Evolutionary conservation across 805 yeast species (phyloP).

Genomic region (Ogataea parapolymorpha): DNA sequence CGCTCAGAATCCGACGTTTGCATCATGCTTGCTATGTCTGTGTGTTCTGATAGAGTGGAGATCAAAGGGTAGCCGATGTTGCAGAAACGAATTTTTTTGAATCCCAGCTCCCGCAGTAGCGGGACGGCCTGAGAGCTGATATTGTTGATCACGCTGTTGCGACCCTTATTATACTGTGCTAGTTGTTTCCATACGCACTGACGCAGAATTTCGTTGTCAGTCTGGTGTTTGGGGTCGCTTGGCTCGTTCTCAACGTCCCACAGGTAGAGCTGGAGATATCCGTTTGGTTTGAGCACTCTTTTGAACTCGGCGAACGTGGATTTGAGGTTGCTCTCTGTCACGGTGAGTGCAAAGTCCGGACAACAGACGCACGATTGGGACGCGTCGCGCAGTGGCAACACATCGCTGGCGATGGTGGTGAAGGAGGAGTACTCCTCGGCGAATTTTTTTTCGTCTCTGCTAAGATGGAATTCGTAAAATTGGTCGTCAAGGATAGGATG

Average conservation of each 20-base stretch:
- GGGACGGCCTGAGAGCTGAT: slow-evolving; percentile 22
- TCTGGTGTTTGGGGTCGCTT: slow-evolving; percentile 1
- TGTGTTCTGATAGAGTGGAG: slow-evolving; percentile 14
- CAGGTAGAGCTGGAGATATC: slow-evolving; percentile 28
- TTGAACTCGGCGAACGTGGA: slow-evolving; percentile 27
- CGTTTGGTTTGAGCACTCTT: slow-evolving; percentile 31
- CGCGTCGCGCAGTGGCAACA: slow-evolving; percentile 27
- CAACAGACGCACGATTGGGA: slow-evolving; percentile 29
- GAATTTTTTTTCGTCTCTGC: slow-evolving; percentile 23
- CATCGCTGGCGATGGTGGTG: slow-evolving; percentile 24
- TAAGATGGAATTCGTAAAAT: slow-evolving; percentile 20
- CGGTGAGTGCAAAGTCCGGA: slow-evolving; percentile 26
- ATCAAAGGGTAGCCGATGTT: slow-evolving; percentile 29
- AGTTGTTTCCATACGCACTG: slow-evolving; percentile 23
- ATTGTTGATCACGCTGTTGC: slow-evolving; percentile 16
- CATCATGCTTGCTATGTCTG: slow-evolving; percentile 7
- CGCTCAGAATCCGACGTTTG: slow-evolving; percentile 11
- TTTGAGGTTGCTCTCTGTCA: slow-evolving; percentile 17
- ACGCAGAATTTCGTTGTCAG: slow-evolving; percentile 18
- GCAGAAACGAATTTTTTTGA: slow-evolving; percentile 23
- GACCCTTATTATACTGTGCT: slow-evolving; percentile 13
- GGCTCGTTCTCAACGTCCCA: slow-evolving; percentile 25
- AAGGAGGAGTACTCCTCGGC: slow-evolving; percentile 32
- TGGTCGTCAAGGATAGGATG: slow-evolving; percentile 20
- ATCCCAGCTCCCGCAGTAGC: slow-evolving; percentile 23